Conservation (phyloP, 2,329 filamentous ascomycete species). For the Sclerotinia subarctica region DNA sequence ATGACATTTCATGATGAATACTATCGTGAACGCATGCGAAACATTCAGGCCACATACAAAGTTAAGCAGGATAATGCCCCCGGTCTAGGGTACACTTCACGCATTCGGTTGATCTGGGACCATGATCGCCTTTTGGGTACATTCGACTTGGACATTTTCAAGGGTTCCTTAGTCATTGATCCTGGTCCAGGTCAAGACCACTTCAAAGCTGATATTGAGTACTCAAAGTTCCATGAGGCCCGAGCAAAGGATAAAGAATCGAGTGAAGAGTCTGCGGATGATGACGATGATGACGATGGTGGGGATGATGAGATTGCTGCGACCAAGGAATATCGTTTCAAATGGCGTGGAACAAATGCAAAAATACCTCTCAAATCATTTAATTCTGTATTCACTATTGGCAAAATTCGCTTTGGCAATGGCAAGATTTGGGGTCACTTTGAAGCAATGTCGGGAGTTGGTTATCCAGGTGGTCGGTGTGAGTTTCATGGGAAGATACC, state of each 20-base stretch:
- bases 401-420: conserved; percentile 9
- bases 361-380: not conserved
- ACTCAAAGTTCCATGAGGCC: conserved; percentile 13
- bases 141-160: not conserved
- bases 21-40: conserved; percentile 9
- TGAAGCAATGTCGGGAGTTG: conserved; percentile 9
- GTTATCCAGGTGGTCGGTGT: not conserved
- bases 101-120: conserved; percentile 14
- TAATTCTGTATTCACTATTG: not conserved
- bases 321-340: conserved; percentile 1
- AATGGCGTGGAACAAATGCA: conserved; percentile 8
- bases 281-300: not conserved
- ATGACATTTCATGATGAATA: conserved; percentile 5
- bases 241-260: not conserved
- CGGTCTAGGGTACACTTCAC: not conserved
- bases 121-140: conserved; percentile 10
- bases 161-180: conserved; percentile 1
- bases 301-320: conserved; percentile 15
- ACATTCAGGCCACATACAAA: conserved; percentile 11
- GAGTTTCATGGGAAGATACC: conserved; percentile 14
- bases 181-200: conserved; percentile 10
- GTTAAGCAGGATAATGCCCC: not conserved
- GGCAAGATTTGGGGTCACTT: conserved; percentile 11
- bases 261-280: conserved; percentile 3
- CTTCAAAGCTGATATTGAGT: conserved; percentile 11